phyloP scores from a whole-genome alignment of 164 flowering plant genomes.

The Pachysandra terminalis region DNA sequence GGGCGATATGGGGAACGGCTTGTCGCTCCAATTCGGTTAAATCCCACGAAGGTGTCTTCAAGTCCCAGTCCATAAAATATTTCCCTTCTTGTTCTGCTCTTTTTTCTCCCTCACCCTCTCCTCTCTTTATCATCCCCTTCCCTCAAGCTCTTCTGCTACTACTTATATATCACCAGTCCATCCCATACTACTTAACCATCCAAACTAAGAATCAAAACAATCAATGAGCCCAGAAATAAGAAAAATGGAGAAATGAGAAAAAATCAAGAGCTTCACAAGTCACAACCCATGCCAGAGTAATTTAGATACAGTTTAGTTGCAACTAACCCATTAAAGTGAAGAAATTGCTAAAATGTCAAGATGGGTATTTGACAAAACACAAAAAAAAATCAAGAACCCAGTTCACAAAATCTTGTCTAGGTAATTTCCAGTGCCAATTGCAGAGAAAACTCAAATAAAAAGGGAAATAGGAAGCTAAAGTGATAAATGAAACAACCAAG shows the following conservation, averaged over 20 bases:
- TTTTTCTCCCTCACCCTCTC: conserved; percentile 1
- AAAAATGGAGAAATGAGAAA: background rate
- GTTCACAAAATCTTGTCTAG: conserved; percentile 13
- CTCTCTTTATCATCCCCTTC: conserved; percentile 5
- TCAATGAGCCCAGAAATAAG: conserved; percentile 6
- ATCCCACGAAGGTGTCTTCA: conserved; percentile 51
- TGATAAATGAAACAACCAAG: too few relatives aligned
- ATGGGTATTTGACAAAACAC: too few relatives aligned
- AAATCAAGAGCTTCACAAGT: background rate
- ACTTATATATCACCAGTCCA: conserved; percentile 1
- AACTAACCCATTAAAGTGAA: background rate
- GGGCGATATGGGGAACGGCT: conserved; percentile 17
- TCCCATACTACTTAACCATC: conserved; percentile 10
- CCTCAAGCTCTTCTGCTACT: conserved; percentile 6
- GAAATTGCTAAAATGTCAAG: background rate
- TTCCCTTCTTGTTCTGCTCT: background rate
- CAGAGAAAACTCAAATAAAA: conserved; percentile 22
- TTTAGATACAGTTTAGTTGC: background rate
- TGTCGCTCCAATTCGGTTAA: conserved; percentile 39
- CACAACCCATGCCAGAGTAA: conserved; percentile 9
- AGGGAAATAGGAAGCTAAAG: conserved; percentile 17
- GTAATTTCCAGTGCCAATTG: too few relatives aligned
- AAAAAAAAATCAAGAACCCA: conserved; percentile 16
- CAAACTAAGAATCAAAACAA: conserved; percentile 11
- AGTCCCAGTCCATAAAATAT: conserved; percentile 57